Evolutionary conservation across 108 stramenopile genomes (phyloP).

Genomic region (Nitzschia palea): DNA sequence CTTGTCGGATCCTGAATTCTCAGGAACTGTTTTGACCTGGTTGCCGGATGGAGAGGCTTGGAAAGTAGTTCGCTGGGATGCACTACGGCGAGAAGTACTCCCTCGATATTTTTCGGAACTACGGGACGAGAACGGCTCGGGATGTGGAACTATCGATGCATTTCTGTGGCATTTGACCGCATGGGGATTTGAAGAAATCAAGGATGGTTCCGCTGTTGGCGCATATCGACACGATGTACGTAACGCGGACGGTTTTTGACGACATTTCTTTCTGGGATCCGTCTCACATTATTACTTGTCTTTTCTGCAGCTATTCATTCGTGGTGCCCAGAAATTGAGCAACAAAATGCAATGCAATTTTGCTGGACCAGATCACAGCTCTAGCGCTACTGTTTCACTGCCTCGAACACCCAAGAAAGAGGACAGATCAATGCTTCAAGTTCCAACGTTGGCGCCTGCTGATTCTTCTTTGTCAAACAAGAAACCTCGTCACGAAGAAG

Average conservation of each 20-base stretch:
- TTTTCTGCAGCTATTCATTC: constrained; percentile 34
- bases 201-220: constrained; percentile 55
- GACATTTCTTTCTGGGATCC: neutral
- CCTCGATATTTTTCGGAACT: constrained; percentile 48
- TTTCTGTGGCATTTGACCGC: constrained; percentile 57
- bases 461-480: constrained; percentile 7
- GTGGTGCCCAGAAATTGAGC: constrained; percentile 40
- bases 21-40: constrained; percentile 43
- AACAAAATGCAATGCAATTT: constrained; percentile 41
- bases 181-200: constrained; percentile 68
- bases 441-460: constrained; percentile 31
- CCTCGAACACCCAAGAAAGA: neutral
- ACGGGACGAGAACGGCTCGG: constrained; percentile 39
- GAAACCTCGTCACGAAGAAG: constrained; percentile 18
- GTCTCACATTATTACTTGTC: neutral
- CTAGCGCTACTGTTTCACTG: constrained; percentile 9
- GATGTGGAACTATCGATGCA: constrained; percentile 50
- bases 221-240: constrained; percentile 59
- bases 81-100: constrained; percentile 44
- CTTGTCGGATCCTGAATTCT: constrained; percentile 23
- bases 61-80: constrained; percentile 59
- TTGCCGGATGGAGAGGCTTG: constrained; percentile 52
- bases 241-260: neutral
- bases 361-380: neutral
- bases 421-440: constrained; percentile 29